Evolutionary conservation across 2,329 filamentous ascomycete genomes (phyloP).

Genomic region (Colletotrichum spaethianum): DNA sequence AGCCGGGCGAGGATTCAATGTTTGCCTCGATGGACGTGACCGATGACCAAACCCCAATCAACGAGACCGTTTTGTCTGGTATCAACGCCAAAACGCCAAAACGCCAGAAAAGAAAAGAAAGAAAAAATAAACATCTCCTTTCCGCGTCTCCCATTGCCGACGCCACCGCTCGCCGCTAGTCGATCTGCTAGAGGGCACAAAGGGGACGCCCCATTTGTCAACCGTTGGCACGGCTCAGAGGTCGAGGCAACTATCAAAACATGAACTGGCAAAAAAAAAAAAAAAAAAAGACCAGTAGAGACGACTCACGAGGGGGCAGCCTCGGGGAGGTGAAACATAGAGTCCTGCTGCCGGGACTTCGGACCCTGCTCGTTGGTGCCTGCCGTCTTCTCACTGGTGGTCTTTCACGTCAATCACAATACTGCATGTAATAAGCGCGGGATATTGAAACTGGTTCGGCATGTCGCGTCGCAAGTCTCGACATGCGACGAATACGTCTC

Average conservation of each 20-base stretch:
- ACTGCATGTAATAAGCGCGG: background rate
- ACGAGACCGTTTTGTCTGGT: background rate
- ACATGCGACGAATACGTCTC: constrained; percentile 31
- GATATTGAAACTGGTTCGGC: constrained; percentile 29
- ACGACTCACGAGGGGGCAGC: background rate
- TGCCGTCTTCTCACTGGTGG: background rate
- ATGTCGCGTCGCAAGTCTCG: constrained; percentile 21
- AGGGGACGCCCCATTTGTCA: constrained; percentile 2
- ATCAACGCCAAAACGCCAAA: background rate
- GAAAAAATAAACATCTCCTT: background rate
- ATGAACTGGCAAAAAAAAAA: background rate
- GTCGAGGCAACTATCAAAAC: background rate
- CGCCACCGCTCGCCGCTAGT: background rate
- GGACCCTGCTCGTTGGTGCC: background rate
- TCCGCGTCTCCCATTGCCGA: background rate
- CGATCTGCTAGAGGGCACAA: background rate
- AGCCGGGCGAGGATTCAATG: background rate
- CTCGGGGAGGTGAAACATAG: constrained; percentile 17
- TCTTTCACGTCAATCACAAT: background rate
- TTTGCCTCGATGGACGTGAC: background rate
- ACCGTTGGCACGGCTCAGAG: background rate
- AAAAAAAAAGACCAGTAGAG: background rate
- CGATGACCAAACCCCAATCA: background rate
- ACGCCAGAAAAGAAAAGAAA: no score
- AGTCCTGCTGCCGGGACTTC: constrained; percentile 5